Base-by-base conservation (phyloP, 2,329 filamentous ascomycete genomes). In the Talaromyces sp. region DNA sequence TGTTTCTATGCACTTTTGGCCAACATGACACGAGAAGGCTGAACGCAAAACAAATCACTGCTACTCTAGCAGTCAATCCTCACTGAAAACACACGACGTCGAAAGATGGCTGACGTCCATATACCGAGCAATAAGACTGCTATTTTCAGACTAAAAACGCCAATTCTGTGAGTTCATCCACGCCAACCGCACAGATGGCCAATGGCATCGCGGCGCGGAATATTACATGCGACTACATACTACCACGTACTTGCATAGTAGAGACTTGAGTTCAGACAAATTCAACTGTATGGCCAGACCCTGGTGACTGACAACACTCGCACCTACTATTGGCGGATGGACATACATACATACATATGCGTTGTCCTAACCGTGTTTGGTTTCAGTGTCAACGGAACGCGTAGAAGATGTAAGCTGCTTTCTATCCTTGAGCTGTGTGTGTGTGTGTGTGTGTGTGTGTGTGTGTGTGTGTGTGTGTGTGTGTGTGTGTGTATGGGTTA, bases 71-170 rank as follows among this genome's bases (percentile, higher is more conserved):
- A 9, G n/a, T 4, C n/a, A 21, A 21, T 7, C 8, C 7, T 16
- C 23, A 50, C 23, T 9, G 9, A 18, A 42, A 48, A 3, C 23
- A 16, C 2, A 3, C 5, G 5, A n/a, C 2, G 8, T n/a, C n/a
- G 7, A 28, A 50, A 12, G 16, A 8, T 6, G 23, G 23, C 23
- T 28, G 23, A 25, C 23, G 44, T 25, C 21, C n/a, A 54, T 54
- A 37, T 33, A n/a, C 14, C 12, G 12, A 54, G 5, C 9, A 18
- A 54, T 54, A 35, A 35, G 50, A 35, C 48, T 35, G 31, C 28
- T 52, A 52, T 18, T 35, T n/a, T 21, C 48, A 18, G 25, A 54
- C 50, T 54, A 54, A 35, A 54, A 54, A 54, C 31, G 48, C 28
- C 28, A n/a, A 3, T 48, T n/a, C 39, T 40, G 39, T 21, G 18